Conservation (phyloP, 345 rosid species). For the Angophora floribunda region DNA sequence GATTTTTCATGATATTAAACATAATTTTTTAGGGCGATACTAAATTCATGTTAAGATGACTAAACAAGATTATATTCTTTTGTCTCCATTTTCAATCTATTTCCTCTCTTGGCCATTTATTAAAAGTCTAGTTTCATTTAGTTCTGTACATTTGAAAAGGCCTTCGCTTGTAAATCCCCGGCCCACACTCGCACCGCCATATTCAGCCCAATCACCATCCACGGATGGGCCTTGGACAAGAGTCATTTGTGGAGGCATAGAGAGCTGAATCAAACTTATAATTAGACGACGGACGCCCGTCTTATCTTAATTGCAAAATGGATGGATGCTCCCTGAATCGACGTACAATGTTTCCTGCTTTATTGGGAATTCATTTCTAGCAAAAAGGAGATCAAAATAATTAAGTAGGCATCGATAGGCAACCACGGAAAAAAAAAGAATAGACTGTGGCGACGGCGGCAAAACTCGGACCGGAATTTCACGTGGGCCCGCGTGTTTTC, state of each 20-base stretch:
- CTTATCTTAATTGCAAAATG: background rate
- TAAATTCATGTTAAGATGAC: no score
- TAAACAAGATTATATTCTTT: no score
- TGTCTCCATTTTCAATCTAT: no score
- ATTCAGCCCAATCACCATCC: background rate
- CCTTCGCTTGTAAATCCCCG: background rate
- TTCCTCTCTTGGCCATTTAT: no score
- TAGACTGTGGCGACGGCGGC: background rate
- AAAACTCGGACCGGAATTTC: background rate
- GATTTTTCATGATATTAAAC: no score
- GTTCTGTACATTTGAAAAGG: background rate
- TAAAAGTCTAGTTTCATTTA: background rate
- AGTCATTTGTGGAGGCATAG: background rate
- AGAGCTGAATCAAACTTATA: background rate
- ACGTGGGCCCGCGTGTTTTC: background rate
- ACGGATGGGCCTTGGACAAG: background rate
- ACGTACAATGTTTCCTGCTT: background rate
- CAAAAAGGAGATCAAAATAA: background rate
- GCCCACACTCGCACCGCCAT: background rate
- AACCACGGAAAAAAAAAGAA: background rate
- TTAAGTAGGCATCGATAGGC: background rate
- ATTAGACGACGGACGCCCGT: background rate
- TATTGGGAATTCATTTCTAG: background rate
- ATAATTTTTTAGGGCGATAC: no score
- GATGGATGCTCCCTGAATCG: background rate